Conservation (phyloP, 352 stramenopile species). For the Blastocystis sp. region DNA sequence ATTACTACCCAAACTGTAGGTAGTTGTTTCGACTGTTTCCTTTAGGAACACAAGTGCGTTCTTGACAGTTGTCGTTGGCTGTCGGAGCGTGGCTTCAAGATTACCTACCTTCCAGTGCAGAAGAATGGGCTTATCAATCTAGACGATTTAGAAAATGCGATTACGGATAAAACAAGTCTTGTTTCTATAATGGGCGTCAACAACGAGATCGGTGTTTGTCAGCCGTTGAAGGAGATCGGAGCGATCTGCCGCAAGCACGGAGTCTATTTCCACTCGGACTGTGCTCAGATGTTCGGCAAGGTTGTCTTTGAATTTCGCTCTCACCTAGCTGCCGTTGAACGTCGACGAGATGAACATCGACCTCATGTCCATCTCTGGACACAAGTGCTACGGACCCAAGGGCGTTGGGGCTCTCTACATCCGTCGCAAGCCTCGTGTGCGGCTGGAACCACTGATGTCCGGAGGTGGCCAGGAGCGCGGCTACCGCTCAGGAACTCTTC, state of each 20-base stretch:
- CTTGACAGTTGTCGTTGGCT: slow-evolving; percentile 91
- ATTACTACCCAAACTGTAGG: slow-evolving; percentile 90
- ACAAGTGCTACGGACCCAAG: slow-evolving; percentile 99
- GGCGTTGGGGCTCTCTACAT: slow-evolving; percentile 95
- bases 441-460: slow-evolving; percentile 91
- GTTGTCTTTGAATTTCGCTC: background rate
- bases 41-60: slow-evolving; percentile 87
- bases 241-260: slow-evolving; percentile 82
- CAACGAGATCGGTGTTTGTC: slow-evolving; percentile 98
- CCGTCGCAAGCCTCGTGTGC: slow-evolving; percentile 83
- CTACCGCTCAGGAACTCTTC: slow-evolving; percentile 82
- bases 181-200: slow-evolving; percentile 98
- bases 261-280: slow-evolving; percentile 98
- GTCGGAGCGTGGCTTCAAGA: slow-evolving; percentile 91
- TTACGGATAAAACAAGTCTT: slow-evolving; percentile 88
- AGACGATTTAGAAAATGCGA: slow-evolving; percentile 82
- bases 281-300: slow-evolving; percentile 93
- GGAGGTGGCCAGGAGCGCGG: slow-evolving; percentile 95
- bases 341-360: slow-evolving; percentile 98
- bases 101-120: slow-evolving; percentile 90
- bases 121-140: slow-evolving; percentile 89
- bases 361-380: slow-evolving; percentile 91
- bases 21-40: background rate
- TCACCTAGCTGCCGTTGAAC: slow-evolving; percentile 84
- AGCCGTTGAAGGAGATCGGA: slow-evolving; percentile 92